Base-by-base conservation (phyloP, 2,329 filamentous ascomycete species). In the Laburnicola sp. region DNA sequence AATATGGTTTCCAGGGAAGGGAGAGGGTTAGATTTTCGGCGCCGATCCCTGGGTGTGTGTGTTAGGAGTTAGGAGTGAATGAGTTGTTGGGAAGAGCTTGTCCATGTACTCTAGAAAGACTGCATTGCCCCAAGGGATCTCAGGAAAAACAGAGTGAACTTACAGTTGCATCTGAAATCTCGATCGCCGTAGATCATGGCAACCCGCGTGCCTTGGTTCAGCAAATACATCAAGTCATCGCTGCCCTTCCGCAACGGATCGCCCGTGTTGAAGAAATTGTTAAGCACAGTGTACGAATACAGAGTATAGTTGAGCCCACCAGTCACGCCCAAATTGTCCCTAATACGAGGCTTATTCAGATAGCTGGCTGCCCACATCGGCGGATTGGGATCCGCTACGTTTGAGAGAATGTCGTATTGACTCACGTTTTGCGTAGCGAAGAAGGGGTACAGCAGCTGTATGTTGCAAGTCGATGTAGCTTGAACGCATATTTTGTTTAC, bases 21-120 rank as follows among this genome's bases (percentile, higher is more conserved):
- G 78, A 77, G 3, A 60, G 74, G 6, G 85, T 86, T 36, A 88
- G 78, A 3, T 85, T 85, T 70, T 92, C 80, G 26, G 86, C 88
- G 22, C 89, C 89, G 57, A 86, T 72, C 82, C 68, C 47, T 50
- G 32, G 6, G 34, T 26, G 26, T 30, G 16, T 37, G 5, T 7
- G 37, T 48, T 48, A 30, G 27, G 10, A 22, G 28, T 35, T 49
- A 6, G 4, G 35, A 10, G 27, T 31, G 7, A 28, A 26, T n/a
- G 21, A 25, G 23, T 16, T 5, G 27, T 28, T 10, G 6, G 8
- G 25, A 4, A 43, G 37, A 11, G 7, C 16, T 16, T 16, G 16
- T 16, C 16, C 16, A 16, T 16, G 16, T 16, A 16, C 16, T 16
- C 16, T 16, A 16, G 16, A 16, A 16, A 16, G 16, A 16, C 16